Percentiles rank a stretch among this genome's conserved stretches.
These are phyloP conservation scores for Lavandula angustifolia DNA, from an alignment of 257 asterid species.

Conservation along the genomic window DNA sequence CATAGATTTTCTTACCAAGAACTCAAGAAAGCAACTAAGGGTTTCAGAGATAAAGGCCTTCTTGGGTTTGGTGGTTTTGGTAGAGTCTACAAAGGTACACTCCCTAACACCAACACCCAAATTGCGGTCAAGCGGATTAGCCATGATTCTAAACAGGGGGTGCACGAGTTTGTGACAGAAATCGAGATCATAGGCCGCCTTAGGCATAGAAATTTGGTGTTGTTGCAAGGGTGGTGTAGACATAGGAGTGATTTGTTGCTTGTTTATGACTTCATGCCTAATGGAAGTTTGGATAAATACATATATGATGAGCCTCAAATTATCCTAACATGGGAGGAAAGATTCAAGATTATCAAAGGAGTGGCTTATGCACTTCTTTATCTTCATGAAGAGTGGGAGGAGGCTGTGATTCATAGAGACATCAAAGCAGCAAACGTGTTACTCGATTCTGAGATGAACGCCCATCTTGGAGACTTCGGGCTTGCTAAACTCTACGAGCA, in stretches of 20 bases:
- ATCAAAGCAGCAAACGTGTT: constrained; percentile 71
- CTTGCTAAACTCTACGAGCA: constrained; percentile 70
- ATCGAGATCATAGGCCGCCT: constrained; percentile 59
- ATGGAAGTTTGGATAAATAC: constrained; percentile 75
- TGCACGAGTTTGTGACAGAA: constrained; percentile 61
- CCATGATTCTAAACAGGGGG: constrained; percentile 62
- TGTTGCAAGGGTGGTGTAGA: constrained; percentile 66
- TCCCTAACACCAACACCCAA: constrained; percentile 39
- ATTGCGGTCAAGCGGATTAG: constrained; percentile 66
- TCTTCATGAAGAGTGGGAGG: constrained; percentile 78
- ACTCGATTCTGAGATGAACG: constrained; percentile 60
- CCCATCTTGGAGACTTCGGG: constrained; percentile 76
- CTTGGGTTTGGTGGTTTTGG: constrained; percentile 88
- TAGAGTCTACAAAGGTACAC: constrained; percentile 61
- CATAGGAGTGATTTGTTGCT: constrained; percentile 52
- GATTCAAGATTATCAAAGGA: constrained; percentile 63
- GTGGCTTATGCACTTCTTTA: constrained; percentile 64
- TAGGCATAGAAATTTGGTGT: constrained; percentile 70
- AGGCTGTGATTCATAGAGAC: constrained; percentile 74
- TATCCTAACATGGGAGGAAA: constrained; percentile 61
- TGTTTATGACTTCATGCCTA: constrained; percentile 77
- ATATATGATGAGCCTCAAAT: constrained; percentile 45
- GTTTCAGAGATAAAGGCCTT: constrained; percentile 55
- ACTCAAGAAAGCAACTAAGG: constrained; percentile 64
- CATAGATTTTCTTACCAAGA: constrained; percentile 63